A percentile compares a stretch with the other conserved stretches of the same genome.
These are phyloP conservation scores for Borovskyia barvae DNA, from an alignment of 208 protist genomes.

Conservation along the genomic window DNA sequence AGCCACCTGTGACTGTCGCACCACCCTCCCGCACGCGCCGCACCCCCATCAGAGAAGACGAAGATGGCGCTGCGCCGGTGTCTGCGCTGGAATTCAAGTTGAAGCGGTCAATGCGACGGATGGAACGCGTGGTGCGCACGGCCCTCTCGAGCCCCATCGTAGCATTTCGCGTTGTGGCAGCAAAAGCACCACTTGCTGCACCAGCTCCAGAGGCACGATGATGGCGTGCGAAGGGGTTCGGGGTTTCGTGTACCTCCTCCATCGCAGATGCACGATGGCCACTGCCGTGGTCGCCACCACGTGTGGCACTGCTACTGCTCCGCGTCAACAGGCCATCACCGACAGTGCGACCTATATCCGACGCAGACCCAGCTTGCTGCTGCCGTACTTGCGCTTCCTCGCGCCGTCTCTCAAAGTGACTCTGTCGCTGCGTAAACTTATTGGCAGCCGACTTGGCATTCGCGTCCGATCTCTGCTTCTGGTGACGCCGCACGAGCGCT, in stretches of 20 bases:
- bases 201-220: slow-evolving; percentile 17
- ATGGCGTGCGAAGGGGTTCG: slow-evolving; percentile 31
- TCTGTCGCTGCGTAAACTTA: slow-evolving; percentile 76
- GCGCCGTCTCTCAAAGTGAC: slow-evolving; percentile 67
- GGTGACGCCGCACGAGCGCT: slow-evolving; percentile 46
- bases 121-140: slow-evolving; percentile 21
- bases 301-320: too few relatives aligned
- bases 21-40: slow-evolving; percentile 13
- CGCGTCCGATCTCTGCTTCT: slow-evolving; percentile 31
- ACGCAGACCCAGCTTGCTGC: slow-evolving; percentile 16
- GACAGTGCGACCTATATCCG: slow-evolving; percentile 7
- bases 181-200: background rate
- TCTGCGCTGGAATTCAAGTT: slow-evolving; percentile 14
- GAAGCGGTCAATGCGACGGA: slow-evolving; percentile 37
- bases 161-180: slow-evolving; percentile 32
- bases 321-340: slow-evolving; percentile 13
- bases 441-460: slow-evolving; percentile 43
- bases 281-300: background rate
- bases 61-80: background rate
- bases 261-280: slow-evolving; percentile 9
- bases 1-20: background rate
- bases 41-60: slow-evolving; percentile 20
- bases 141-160: slow-evolving; percentile 22
- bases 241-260: slow-evolving; percentile 46
- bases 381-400: slow-evolving; percentile 62